phyloP scores from a whole-genome alignment of 176 grass and related monocot species.

The Secale cereale region DNA sequence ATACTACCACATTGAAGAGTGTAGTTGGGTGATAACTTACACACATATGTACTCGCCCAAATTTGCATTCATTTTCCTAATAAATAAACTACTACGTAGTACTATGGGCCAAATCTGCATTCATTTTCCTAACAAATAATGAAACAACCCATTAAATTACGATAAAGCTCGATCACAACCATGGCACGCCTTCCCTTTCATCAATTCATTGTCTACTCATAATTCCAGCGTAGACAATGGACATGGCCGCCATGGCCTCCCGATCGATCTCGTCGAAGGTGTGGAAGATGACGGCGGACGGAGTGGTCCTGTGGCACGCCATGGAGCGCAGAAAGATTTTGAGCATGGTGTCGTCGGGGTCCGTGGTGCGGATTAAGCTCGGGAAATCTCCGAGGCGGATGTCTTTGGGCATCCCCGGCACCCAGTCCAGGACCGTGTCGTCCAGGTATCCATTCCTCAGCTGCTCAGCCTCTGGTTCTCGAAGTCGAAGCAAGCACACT shows the following conservation, averaged over 20 bases:
- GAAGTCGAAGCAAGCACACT: neutral
- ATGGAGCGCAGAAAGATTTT: accelerated
- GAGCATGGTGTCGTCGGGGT: neutral
- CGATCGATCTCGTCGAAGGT: constrained; percentile 24
- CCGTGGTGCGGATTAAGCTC: constrained; percentile 6
- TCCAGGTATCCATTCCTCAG: constrained; percentile 26
- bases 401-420: constrained; percentile 13
- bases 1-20: neutral
- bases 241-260: neutral
- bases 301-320: neutral
- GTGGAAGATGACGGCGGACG: constrained; percentile 27
- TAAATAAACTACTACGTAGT: too few species aligned
- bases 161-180: neutral
- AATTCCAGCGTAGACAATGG: neutral
- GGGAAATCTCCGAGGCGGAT: constrained; percentile 19
- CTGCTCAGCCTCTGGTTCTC: neutral
- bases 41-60: neutral
- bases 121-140: neutral
- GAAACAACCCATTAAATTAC: neutral
- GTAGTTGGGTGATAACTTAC: neutral
- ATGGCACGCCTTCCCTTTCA: neutral
- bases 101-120: neutral
- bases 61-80: neutral
- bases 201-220: neutral
- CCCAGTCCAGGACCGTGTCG: constrained; percentile 9